Evolutionary conservation across 179 eudicot species (phyloP).

Genomic region (Carnegiea gigantea): DNA sequence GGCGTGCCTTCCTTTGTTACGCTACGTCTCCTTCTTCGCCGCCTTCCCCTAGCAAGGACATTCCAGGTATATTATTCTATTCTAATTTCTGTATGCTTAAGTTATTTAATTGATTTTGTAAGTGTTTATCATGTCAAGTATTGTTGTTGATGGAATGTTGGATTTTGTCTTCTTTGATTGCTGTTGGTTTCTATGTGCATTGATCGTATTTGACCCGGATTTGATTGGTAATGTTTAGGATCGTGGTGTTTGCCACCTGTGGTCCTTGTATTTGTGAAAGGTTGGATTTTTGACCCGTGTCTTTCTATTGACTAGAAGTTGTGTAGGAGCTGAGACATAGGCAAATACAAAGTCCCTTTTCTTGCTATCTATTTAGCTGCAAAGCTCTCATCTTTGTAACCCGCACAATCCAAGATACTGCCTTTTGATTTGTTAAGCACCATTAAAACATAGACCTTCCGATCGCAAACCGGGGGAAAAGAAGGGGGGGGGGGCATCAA

Average conservation of each 20-base stretch:
- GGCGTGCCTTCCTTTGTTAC: constrained; percentile 41
- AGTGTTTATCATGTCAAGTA: background rate
- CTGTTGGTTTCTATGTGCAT: background rate
- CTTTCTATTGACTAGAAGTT: too few relatives aligned
- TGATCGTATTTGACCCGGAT: background rate
- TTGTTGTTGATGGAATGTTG: background rate
- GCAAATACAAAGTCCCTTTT: too few relatives aligned
- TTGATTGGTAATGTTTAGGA: background rate
- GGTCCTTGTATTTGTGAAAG: background rate
- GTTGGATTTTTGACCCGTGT: too few relatives aligned
- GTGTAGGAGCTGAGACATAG: too few relatives aligned
- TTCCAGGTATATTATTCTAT: constrained; percentile 30
- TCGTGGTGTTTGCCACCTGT: background rate
- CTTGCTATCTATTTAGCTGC: too few relatives aligned
- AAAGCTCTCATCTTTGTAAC: too few relatives aligned
- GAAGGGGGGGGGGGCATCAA: too few relatives aligned
- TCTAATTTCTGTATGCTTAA: background rate
- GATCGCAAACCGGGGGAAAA: too few relatives aligned
- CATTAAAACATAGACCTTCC: too few relatives aligned
- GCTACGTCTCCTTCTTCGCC: constrained; percentile 37
- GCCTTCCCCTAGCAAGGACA: constrained; percentile 32
- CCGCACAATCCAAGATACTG: background rate
- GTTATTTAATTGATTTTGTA: background rate
- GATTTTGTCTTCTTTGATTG: background rate
- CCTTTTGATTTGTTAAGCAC: too few relatives aligned